Conservation (phyloP, 176 grass and related monocot species). For the Alopecurus myosuroides region DNA sequence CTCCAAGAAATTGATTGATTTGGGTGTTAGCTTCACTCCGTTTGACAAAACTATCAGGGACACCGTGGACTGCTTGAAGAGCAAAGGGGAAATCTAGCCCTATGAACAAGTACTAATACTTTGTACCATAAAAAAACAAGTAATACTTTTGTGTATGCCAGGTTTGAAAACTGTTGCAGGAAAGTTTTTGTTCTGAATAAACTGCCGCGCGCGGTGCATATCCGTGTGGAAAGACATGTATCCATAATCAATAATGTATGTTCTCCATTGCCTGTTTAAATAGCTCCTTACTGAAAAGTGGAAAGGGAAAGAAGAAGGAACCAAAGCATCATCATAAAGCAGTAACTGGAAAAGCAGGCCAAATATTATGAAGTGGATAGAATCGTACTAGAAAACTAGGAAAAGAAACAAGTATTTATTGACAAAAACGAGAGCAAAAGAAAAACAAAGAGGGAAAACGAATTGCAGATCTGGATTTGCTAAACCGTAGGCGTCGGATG, state of each 20-base stretch:
- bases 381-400: neutral
- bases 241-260: neutral
- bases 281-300: neutral
- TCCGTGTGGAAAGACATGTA: neutral
- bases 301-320: neutral
- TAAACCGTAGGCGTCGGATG: too few species aligned
- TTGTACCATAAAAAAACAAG: too few species aligned
- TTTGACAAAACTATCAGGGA: constrained; percentile 41
- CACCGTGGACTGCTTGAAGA: constrained; percentile 36
- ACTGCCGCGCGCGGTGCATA: neutral
- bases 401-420: constrained; percentile 18
- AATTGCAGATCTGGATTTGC: neutral
- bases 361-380: neutral
- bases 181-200: neutral
- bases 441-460: neutral
- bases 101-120: neutral
- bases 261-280: neutral
- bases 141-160: neutral
- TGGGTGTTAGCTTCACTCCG: constrained; percentile 43
- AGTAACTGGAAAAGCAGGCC: neutral
- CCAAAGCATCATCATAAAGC: neutral
- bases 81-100: constrained; percentile 37
- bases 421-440: neutral
- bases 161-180: neutral
- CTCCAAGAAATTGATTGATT: constrained; percentile 47